A percentile compares a stretch with the other conserved stretches of the same genome.
phyloP scores from a whole-genome alignment of 1,139 yeast species.

The Lodderomyces beijingensis region DNA sequence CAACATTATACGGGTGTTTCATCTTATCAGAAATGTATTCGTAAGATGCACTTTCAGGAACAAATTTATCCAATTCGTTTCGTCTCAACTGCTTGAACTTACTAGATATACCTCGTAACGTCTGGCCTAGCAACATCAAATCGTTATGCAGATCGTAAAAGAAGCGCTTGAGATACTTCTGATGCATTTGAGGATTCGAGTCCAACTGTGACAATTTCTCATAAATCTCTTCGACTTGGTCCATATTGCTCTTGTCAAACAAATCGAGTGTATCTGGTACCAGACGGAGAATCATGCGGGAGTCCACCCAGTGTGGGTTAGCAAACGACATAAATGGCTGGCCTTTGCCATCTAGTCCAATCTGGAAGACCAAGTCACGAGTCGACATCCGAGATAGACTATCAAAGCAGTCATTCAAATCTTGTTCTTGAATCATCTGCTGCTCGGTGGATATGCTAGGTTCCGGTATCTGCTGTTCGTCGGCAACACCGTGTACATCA shows the following conservation, averaged over 20 bases:
- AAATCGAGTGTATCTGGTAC: conserved; percentile 40
- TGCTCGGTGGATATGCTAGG: conserved; percentile 1
- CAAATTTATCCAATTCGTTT: conserved; percentile 26
- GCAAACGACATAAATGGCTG: conserved; percentile 31
- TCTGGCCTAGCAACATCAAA: conserved; percentile 28
- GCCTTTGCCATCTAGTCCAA: conserved; percentile 32
- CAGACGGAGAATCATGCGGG: conserved; percentile 29
- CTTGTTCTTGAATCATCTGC: conserved; percentile 2
- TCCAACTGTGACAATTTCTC: conserved; percentile 31
- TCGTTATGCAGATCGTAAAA: conserved; percentile 33
- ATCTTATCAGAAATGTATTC: conserved; percentile 6
- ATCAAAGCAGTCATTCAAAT: conserved; percentile 15
- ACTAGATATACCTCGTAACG: conserved; percentile 33
- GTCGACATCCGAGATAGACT: conserved; percentile 37
- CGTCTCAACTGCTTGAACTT: conserved; percentile 36
- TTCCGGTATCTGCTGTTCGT: neutral
- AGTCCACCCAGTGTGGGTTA: conserved; percentile 34
- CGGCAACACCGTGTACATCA: too few species aligned
- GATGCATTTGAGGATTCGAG: conserved; percentile 35
- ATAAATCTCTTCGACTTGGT: conserved; percentile 30
- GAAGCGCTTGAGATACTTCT: conserved; percentile 34
- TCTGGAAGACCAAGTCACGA: conserved; percentile 35
- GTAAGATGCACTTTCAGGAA: conserved; percentile 1
- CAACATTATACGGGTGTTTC: conserved; percentile 33
- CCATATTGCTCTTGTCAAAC: conserved; percentile 23